These are phyloP conservation scores for Peronospora belbahrii DNA, from an alignment of 352 stramenopile species.

Conservation along the genomic window DNA sequence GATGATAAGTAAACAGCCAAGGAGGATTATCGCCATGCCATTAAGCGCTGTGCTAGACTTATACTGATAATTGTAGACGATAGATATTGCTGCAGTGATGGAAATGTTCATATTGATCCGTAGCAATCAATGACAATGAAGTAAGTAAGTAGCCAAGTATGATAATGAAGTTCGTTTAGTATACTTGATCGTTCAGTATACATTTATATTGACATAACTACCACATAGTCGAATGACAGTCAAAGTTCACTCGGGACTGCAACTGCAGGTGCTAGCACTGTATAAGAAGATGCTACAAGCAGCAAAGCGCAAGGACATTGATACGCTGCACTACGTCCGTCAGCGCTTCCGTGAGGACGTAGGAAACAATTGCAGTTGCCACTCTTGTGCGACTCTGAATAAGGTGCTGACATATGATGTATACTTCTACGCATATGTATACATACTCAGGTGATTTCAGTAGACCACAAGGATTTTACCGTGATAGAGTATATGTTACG, in stretches of 20 bases:
- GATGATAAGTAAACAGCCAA: no score
- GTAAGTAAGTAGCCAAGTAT: no score
- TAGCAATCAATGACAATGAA: no score
- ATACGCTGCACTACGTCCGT: slow-evolving; percentile 46
- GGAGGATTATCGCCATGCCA: no score
- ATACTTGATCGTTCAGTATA: not conserved
- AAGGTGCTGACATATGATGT: not conserved
- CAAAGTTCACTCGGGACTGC: slow-evolving; percentile 64
- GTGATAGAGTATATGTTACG: slow-evolving; percentile 82
- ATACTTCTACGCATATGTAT: not conserved
- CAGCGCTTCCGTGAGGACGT: slow-evolving; percentile 74
- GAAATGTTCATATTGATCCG: no score
- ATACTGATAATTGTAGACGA: no score
- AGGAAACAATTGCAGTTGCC: slow-evolving; percentile 7
- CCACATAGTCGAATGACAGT: slow-evolving; percentile 3
- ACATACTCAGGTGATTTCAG: slow-evolving; percentile 32
- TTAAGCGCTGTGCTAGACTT: no score
- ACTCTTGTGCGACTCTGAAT: not conserved
- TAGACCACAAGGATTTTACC: slow-evolving; percentile 66
- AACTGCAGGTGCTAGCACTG: slow-evolving; percentile 67
- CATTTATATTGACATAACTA: not conserved
- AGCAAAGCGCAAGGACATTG: slow-evolving; percentile 49
- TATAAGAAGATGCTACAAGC: slow-evolving; percentile 57
- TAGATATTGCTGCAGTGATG: no score
- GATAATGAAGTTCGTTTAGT: no score